Conservation (phyloP, 495 filamentous ascomycete species). For the Penicillium silybi region DNA sequence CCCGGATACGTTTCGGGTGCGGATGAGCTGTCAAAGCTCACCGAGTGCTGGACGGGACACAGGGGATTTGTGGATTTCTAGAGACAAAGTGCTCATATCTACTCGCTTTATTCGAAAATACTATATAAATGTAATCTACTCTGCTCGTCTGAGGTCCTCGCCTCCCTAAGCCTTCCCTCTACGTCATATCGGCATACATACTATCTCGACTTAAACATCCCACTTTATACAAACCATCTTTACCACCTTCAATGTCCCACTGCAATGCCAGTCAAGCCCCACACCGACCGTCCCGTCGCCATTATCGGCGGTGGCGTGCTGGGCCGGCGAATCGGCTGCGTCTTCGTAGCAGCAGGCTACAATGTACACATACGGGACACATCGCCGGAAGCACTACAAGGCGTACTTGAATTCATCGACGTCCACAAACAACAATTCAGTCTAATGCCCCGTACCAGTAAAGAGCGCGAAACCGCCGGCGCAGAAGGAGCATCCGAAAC, state of each 20-base stretch:
- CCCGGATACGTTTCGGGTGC: no score
- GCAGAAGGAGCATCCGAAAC: not conserved
- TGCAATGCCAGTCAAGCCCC: slow-evolving; percentile 1
- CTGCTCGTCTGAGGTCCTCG: no score
- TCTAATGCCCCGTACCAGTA: slow-evolving; percentile 23
- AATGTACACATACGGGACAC: slow-evolving; percentile 41
- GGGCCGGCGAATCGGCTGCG: slow-evolving; percentile 42
- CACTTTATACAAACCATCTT: not conserved
- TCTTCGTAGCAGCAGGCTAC: slow-evolving; percentile 42
- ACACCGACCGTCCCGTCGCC: slow-evolving; percentile 31
- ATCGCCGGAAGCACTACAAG: slow-evolving; percentile 19
- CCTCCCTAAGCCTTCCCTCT: not conserved
- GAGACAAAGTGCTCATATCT: no score
- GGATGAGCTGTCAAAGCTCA: no score
- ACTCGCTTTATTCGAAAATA: no score
- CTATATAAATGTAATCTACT: no score
- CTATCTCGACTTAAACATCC: not conserved
- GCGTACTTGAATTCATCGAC: slow-evolving; percentile 31
- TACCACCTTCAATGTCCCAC: not conserved
- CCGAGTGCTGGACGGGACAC: no score
- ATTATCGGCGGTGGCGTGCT: slow-evolving; percentile 47
- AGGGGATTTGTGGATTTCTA: no score
- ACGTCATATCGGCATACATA: slow-evolving; percentile 1
- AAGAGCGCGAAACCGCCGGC: slow-evolving; percentile 23
- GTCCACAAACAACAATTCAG: slow-evolving; percentile 29